Conservation (phyloP, 2,329 filamentous ascomycete species). For the Saccharata proteae region DNA sequence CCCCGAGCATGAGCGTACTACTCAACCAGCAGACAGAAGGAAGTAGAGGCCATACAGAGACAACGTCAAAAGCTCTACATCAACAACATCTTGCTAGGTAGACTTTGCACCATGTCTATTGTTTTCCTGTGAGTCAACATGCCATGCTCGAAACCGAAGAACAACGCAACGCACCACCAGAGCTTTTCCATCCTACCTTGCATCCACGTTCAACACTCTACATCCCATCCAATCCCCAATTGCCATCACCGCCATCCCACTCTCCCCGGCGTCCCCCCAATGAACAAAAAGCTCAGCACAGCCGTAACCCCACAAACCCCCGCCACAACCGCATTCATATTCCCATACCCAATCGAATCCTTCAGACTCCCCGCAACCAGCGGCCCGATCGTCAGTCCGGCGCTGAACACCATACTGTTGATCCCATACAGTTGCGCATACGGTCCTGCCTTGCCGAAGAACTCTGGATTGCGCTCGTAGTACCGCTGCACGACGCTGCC, state of each 20-base stretch:
- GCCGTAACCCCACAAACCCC: conserved; percentile 24
- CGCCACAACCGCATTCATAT: conserved; percentile 44
- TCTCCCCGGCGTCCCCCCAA: conserved; percentile 1
- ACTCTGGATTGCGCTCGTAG: conserved; percentile 40
- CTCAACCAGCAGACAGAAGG: too few species aligned
- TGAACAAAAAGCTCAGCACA: conserved; percentile 24
- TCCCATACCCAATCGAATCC: conserved; percentile 42
- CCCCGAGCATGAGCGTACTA: too few species aligned
- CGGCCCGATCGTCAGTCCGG: conserved; percentile 48
- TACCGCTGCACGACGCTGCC: conserved; percentile 44
- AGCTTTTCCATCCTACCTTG: too few species aligned
- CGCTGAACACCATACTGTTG: conserved; percentile 49
- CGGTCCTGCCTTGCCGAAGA: conserved; percentile 45
- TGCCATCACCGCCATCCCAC: neutral
- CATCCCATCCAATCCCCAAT: neutral
- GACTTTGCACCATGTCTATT: too few species aligned
- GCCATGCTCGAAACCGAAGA: too few species aligned
- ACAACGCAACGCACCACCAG: too few species aligned
- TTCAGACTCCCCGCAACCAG: conserved; percentile 42
- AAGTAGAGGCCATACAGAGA: too few species aligned
- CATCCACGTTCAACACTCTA: too few species aligned
- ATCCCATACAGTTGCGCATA: conserved; percentile 56
- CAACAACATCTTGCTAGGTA: too few species aligned
- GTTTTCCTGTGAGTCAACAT: too few species aligned
- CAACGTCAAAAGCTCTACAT: too few species aligned